phyloP scores from a whole-genome alignment of 176 grass and related monocot species.

The Dendrocalamus sinicus region DNA sequence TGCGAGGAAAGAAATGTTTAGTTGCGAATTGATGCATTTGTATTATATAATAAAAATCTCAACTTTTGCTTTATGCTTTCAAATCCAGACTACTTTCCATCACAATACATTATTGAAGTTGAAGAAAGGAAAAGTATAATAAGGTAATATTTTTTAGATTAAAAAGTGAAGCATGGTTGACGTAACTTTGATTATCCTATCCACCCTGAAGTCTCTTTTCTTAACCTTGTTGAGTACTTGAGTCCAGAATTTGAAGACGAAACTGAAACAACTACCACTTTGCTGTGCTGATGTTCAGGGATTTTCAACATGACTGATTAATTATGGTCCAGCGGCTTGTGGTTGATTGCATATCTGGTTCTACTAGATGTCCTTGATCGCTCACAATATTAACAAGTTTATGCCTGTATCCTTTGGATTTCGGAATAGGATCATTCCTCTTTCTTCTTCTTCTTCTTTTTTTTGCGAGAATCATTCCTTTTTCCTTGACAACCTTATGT shows the following conservation, averaged over 20 bases:
- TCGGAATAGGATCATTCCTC: neutral
- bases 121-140: neutral
- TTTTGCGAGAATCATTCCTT: too few species aligned
- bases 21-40: neutral
- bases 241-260: neutral
- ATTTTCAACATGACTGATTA: neutral
- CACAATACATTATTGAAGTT: neutral
- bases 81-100: slow-evolving; percentile 1
- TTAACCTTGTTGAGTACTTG: neutral
- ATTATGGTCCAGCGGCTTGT: neutral
- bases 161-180: neutral
- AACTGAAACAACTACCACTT: neutral
- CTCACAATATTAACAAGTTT: neutral
- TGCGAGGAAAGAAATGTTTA: neutral
- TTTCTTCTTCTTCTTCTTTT: too few species aligned
- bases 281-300: neutral
- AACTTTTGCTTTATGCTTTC: slow-evolving; percentile 21
- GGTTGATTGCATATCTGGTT: slow-evolving; percentile 5
- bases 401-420: neutral
- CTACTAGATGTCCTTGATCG: neutral
- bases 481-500: neutral
- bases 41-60: slow-evolving; percentile 7
- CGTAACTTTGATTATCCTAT: neutral
- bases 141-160: neutral
- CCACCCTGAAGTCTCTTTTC: neutral